Evolutionary conservation across 805 yeast genomes (phyloP), one percentile per base, ranked within the genome.

Genomic region (Priceomyces castillae): DNA sequence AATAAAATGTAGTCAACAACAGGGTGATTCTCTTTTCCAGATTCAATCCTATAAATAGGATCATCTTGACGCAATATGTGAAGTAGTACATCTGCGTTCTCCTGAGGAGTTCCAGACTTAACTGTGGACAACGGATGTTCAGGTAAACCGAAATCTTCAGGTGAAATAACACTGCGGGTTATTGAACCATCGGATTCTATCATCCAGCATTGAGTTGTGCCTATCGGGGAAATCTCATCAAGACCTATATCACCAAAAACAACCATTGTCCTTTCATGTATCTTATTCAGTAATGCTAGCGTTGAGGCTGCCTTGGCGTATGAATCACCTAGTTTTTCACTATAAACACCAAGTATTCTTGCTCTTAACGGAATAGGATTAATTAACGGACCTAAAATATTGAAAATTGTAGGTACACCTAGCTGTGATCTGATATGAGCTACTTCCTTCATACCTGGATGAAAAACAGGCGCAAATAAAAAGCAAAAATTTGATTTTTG

Each of bases 221-320:
- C 98, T 23, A 84, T 79, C 2, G 97, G 97, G 1, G 97, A 84
- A 28, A 94, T 86, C 67, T 94, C 99, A 59, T 94, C 99, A 23
- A 94, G 70, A 0, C 97, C 96, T 39, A 86, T 80, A 41, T 82
- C 82, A 10, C 99, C 99, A 81, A 86, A 92, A 15, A 94, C 99
- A 16, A 94, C 86, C 80, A 90, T 78, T 1, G 95, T 86, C 68
- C 65, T 59, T 60, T 37, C 68, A 64, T 69, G 74, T 47, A 71
- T 69, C 7, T 71, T 69, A 17, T 69, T 68, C 28, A 67, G 63
- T 37, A 61, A 59, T 47, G 86, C 86, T 46, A 94, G 69, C 43
- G 73, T 66, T 7, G 81, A 70, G 1, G 90, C 87, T 1, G 96
- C 89, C 53, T 81, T 77, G 3, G 97, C 97, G 56, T 86, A 94